Percentiles rank a stretch among this genome's conserved stretches.
Conservation (phyloP, 768 basidiomycete species). For the Candolleomyces eurysporus region DNA sequence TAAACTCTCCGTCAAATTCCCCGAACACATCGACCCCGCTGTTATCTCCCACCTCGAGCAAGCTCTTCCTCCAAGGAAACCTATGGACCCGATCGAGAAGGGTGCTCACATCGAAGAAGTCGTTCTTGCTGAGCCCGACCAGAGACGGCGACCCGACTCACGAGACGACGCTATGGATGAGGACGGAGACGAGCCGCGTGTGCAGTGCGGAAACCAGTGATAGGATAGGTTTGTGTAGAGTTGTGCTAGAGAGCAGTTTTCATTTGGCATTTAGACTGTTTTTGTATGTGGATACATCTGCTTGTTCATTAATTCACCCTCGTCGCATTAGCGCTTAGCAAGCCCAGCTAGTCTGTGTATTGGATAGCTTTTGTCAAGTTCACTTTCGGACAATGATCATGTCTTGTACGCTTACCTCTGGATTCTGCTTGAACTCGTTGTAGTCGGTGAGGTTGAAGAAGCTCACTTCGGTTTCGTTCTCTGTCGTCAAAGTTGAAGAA, state of each 20-base stretch:
- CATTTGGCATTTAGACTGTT: constrained; percentile 20
- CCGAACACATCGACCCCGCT: constrained; percentile 69
- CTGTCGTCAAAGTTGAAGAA: constrained; percentile 37
- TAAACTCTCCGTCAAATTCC: constrained; percentile 86
- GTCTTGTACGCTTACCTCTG: constrained; percentile 52
- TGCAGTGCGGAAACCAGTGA: constrained; percentile 93
- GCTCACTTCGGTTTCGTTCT: constrained; percentile 95
- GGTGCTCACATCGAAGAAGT: constrained; percentile 79
- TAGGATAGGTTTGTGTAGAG: constrained; percentile 12
- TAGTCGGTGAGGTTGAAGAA: constrained; percentile 83
- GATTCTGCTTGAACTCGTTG: constrained; percentile 77
- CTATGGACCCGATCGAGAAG: constrained; percentile 67
- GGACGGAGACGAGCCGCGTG: constrained; percentile 87
- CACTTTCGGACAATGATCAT: not conserved
- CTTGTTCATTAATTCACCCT: constrained; percentile 35
- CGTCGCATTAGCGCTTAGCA: constrained; percentile 21
- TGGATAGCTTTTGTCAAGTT: not conserved
- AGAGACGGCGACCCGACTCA: constrained; percentile 42
- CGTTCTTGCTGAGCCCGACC: constrained; percentile 75
- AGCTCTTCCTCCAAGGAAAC: constrained; percentile 78
- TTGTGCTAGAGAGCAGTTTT: constrained; percentile 6
- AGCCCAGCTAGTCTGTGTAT: constrained; percentile 45
- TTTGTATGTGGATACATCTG: constrained; percentile 29
- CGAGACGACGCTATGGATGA: constrained; percentile 85
- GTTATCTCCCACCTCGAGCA: constrained; percentile 73